Evolutionary conservation across 306 rosid species (phyloP).

Genomic region (Ceratonia siliqua): DNA sequence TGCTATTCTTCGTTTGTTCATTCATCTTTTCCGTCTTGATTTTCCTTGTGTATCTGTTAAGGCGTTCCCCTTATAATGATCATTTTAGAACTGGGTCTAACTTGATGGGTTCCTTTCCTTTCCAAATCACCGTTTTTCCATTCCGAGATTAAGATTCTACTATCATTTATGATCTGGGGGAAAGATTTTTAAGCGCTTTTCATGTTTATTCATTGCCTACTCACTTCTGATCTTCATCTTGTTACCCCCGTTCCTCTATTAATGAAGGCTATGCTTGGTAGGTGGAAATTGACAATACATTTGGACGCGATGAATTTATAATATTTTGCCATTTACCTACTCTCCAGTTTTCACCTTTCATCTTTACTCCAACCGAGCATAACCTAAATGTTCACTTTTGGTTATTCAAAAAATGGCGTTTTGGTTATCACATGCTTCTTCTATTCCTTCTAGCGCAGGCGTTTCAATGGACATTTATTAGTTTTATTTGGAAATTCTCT

Average conservation of each 20-base stretch:
- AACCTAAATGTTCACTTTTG: slow-evolving; percentile 5
- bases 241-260: not conserved
- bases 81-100: slow-evolving; percentile 2
- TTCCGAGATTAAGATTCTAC: slow-evolving; percentile 1
- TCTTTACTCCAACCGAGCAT: not conserved
- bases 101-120: not conserved
- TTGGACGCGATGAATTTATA: not conserved
- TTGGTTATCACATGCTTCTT: not conserved
- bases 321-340: not conserved
- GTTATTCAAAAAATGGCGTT: not conserved
- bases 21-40: not conserved
- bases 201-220: not conserved
- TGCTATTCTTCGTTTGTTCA: not conserved
- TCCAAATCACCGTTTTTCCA: not conserved
- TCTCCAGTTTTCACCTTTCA: not conserved
- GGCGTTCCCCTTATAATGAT: not conserved
- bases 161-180: not conserved
- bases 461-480: not conserved
- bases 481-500: not conserved
- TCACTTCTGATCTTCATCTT: slow-evolving; percentile 18
- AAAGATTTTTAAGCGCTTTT: not conserved
- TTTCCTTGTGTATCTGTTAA: not conserved
- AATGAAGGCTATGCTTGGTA: not conserved
- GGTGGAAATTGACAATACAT: not conserved
- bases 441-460: not conserved